Evolutionary conservation across 768 basidiomycete species (phyloP), one percentile per base, ranked within the genome.

Genomic region (Collybia sp.): DNA sequence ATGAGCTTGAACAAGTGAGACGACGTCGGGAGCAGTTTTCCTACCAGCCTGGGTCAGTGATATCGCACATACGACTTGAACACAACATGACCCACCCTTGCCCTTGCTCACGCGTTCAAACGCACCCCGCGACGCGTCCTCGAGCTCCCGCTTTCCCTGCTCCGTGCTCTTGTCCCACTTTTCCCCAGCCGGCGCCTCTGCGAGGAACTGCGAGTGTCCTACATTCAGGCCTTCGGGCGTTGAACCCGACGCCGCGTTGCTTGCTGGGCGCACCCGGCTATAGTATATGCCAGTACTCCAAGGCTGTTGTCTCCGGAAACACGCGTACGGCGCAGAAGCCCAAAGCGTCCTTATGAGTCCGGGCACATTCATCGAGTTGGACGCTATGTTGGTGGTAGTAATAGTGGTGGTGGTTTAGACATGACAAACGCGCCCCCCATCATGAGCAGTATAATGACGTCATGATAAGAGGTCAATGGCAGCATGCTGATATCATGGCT

Each of bases 1-100:
- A 83, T 74, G 6, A 84, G 65, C 57, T 83, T 84, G 70, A 85
- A 81, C 13, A 85, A 63, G 54, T 83, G 83, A 0, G 80, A 80
- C 0, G 76, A 70, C 1, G 83, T 85, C 2, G 82, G 77, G 1
- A 73, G 69, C 2, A 85, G 65, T 62, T 81, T 82, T 16, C 83
- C 83, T 77, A 50, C 13, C 50, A n/a, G 13, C 31, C 8, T 17
- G 19, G 30, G 20, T 34, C 16, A 45, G 40, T 30, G 35, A 40
- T 25, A 17, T 43, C 20, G 42, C n/a, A 33, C 16, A 32, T 16
- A 20, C 40, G 20, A 34, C 12, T 12, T 30, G 45, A 18, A 37
- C n/a, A 30, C 37, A 18, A 15, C 2, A 39, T 33, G 12, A 53
- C 64, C 6, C 33, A 75, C 73, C 72, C 60, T 65, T 69, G 2